Conservation (phyloP, 1,284 basidiomycete genomes). For the Cryptococcus depauperatus region DNA sequence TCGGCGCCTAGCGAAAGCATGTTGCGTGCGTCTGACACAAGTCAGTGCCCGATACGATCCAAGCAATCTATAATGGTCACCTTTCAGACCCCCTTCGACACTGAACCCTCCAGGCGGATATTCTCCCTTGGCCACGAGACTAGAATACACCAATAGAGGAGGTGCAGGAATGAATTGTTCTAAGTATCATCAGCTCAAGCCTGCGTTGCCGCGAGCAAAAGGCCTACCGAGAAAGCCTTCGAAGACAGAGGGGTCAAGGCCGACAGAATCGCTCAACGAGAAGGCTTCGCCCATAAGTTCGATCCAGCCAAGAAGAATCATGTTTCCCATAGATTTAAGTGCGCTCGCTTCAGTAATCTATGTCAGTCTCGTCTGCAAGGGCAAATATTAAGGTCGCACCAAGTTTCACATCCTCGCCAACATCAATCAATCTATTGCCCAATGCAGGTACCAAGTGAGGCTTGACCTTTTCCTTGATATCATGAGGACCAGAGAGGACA, state of each 20-base stretch:
- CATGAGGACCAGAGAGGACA: slow-evolving; percentile 21
- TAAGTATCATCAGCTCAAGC: slow-evolving; percentile 2
- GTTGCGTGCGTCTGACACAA: slow-evolving; percentile 17
- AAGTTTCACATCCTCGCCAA: slow-evolving; percentile 31
- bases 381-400: too few species aligned
- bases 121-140: slow-evolving; percentile 31
- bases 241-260: slow-evolving; percentile 18
- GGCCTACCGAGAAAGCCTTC: slow-evolving; percentile 11
- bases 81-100: slow-evolving; percentile 33
- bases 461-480: slow-evolving; percentile 15
- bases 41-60: too few species aligned
- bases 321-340: slow-evolving; percentile 38
- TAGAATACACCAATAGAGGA: slow-evolving; percentile 31
- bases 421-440: slow-evolving; percentile 23
- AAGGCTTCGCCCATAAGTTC: slow-evolving; percentile 36
- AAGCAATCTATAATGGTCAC: slow-evolving; percentile 21
- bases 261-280: slow-evolving; percentile 30
- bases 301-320: slow-evolving; percentile 31
- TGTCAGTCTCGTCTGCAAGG: background rate
- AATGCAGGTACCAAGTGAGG: slow-evolving; percentile 17
- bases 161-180: slow-evolving; percentile 33
- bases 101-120: slow-evolving; percentile 28
- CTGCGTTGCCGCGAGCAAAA: background rate
- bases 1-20: slow-evolving; percentile 21
- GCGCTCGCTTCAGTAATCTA: slow-evolving; percentile 18